Base-by-base conservation (phyloP, 768 basidiomycete species). In the Agaricus subrufescens region DNA sequence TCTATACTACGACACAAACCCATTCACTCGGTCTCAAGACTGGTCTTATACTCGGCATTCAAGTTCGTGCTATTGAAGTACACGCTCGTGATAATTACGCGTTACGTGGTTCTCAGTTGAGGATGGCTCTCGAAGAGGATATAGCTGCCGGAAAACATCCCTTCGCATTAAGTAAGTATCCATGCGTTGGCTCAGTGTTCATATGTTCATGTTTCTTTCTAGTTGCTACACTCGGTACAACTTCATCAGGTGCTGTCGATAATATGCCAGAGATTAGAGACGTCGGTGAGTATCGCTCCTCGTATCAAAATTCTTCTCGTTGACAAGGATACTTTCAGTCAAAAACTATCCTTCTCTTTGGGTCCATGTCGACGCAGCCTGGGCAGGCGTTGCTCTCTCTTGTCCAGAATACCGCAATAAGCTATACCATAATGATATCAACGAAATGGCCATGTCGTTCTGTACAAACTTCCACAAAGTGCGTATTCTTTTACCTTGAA, bases 401-500 rank as follows among this genome's bases (percentile, higher is more conserved):
- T 90, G 92, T 59, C 92, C 92, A 0, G 93, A 97, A 66, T 79
- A 79, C 60, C 82, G 93, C 29, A 73, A 79, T 10, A 58, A 66
- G 7, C 79, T 87, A 4, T 78, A 81, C 50, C 75, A 96, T 15
- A 70, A 80, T 2, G 81, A 83, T 2, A 85, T 95, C 62, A 98
- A 98, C 69, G 69, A 77, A 39, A 80, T 83, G 54, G 89, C 85
- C 0, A 77, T 89, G 62, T 93, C 90, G 0, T 86, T 94, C 71
- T 91, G 87, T 68, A 87, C 87, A 7, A 97, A 98, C 67, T 88
- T 94, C 69, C 94, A 97, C 75, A 98, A 98, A 77, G 89, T 81
- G 43, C 26, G 50, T 52, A 26, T 23, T 11, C 38, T 43, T 34
- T 7, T 9, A 14, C 38, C 25, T 37, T 34, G 8, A 34, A 34